These are phyloP conservation scores for Aspergillus viridinutans DNA, from an alignment of 2,329 filamentous ascomycete species.

Conservation along the genomic window DNA sequence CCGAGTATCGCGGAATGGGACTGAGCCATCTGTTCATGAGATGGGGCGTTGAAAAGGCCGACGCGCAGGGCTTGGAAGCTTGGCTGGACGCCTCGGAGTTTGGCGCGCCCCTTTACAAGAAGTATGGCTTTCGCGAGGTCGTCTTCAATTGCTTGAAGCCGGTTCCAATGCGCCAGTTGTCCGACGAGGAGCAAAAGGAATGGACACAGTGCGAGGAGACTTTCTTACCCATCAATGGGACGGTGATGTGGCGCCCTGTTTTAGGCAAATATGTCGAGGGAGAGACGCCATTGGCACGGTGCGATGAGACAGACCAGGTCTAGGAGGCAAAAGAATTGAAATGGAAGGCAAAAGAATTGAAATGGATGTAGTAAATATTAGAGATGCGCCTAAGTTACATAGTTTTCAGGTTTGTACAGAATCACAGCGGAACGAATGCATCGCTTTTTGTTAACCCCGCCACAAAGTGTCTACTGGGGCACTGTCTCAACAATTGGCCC, in stretches of 20 bases:
- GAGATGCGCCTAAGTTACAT: background rate
- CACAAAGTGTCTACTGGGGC: background rate
- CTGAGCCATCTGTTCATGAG: slow-evolving; percentile 18
- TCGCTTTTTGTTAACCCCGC: background rate
- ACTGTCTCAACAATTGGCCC: slow-evolving; percentile 24
- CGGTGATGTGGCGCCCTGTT: slow-evolving; percentile 11
- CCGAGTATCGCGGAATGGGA: slow-evolving; percentile 22
- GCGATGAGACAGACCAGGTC: background rate
- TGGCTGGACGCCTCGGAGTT: slow-evolving; percentile 21
- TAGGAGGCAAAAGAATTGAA: background rate
- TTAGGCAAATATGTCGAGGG: slow-evolving; percentile 10
- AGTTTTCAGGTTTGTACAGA: background rate
- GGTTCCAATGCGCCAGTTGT: background rate
- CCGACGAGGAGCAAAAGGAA: slow-evolving; percentile 7
- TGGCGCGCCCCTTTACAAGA: slow-evolving; percentile 13
- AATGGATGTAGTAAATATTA: background rate
- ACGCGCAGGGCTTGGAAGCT: slow-evolving; percentile 19
- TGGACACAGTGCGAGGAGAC: background rate
- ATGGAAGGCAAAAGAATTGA: too few relatives aligned
- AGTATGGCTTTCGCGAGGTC: slow-evolving; percentile 8
- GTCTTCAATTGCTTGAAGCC: background rate
- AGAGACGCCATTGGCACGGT: background rate
- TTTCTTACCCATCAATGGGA: slow-evolving; percentile 2
- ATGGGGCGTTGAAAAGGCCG: slow-evolving; percentile 25
- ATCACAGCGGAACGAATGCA: background rate